Percentiles rank a stretch among this genome's conserved stretches.
Conservation (phyloP, 768 basidiomycete species). For the Royoungia palumana region DNA sequence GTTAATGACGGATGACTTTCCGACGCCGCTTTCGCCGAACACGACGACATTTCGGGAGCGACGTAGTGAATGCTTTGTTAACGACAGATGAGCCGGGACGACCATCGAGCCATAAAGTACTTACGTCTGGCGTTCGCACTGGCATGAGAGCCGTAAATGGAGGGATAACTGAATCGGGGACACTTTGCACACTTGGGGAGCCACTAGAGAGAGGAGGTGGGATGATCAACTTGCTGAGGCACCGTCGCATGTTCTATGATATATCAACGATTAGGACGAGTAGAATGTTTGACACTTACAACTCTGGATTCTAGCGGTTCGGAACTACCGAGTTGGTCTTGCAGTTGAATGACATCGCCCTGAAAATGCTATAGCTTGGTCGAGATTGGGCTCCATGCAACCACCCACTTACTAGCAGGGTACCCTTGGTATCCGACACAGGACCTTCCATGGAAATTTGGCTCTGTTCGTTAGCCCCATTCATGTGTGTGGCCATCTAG, state of each 20-base stretch:
- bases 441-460: background rate
- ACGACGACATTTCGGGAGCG: constrained; percentile 34
- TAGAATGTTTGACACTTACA: background rate
- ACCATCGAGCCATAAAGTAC: background rate
- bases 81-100: background rate
- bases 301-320: constrained; percentile 2
- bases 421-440: background rate
- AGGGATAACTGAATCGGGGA: constrained; percentile 8
- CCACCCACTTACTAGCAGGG: constrained; percentile 5
- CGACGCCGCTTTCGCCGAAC: constrained; percentile 40
- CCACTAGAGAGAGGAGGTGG: constrained; percentile 1
- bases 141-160: constrained; percentile 9
- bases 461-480: background rate
- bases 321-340: background rate
- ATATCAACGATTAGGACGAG: background rate
- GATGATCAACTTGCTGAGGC: constrained; percentile 13
- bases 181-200: constrained; percentile 4
- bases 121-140: constrained; percentile 2
- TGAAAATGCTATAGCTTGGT: constrained; percentile 1
- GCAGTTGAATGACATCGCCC: constrained; percentile 1
- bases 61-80: constrained; percentile 5
- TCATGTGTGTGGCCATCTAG: constrained; percentile 3
- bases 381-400: background rate
- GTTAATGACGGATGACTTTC: constrained; percentile 43
- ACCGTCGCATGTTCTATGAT: constrained; percentile 10